Evolutionary conservation across 1,284 basidiomycete species (phyloP), one percentile per base, ranked within the genome.

Genomic region (Malassezia caprae): DNA sequence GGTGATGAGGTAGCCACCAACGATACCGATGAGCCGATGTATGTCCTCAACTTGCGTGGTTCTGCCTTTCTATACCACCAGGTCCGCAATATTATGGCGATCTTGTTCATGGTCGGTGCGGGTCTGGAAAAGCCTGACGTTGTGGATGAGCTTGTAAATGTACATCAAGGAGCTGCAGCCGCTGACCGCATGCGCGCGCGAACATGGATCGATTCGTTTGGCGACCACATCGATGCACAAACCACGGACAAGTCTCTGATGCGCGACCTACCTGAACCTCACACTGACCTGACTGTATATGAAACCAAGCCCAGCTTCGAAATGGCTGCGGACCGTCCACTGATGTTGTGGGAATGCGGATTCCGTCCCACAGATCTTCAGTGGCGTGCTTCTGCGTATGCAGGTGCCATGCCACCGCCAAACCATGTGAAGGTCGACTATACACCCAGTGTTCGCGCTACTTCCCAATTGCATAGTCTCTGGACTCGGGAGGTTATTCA

Each of bases 11-110:
- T 42, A 5, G 13, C 28, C 8, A 28, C 50, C 23, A 19, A 19
- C 24, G 48, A 50, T 28, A 41, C 39, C 13, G 47, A 49, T 17
- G 70, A 73, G 46, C 48, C 51, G 13, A 69, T 68, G 65, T 83
- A 84, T 65, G 87, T 91, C 24, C 80, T 96, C 64, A 87, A 96
- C 73, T 82, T 96, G 32, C 78, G 86, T 37, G 91, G 91, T 1
- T 85, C 81, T 0, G 91, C 90, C 0, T 96, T 96, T 74, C 78
- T 98, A 39, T 98, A 94, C 77, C 90, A 99, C 76, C 93, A 96
- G 79, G 94, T 98, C 11, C 82, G 93, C 39, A 89, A 96, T 73
- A 96, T 96, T 75, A 87, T 96, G 82, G 87, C 88, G 2, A 76
- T 94, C 44, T 80, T 98, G 13, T 88, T 98, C 76, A 82, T 96